Evolutionary conservation across 495 filamentous ascomycete genomes (phyloP), one percentile per base, ranked within the genome.

Genomic region (Platismatia glauca): DNA sequence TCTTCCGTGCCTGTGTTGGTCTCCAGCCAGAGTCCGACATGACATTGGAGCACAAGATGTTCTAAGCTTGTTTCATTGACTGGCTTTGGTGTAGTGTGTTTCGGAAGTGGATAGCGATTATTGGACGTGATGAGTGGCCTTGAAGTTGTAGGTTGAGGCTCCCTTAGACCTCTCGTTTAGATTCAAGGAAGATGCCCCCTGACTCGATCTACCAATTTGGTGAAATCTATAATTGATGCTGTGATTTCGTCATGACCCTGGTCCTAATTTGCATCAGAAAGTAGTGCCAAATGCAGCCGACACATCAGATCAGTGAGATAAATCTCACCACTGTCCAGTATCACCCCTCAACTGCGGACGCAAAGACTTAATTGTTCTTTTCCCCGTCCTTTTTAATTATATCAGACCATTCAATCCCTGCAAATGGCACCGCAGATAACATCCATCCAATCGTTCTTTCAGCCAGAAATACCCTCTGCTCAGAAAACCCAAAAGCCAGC

Each of bases 21-120:
- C 82, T 99, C 64, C 90, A 95, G 83, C 94, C 95, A 29, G 94
- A 99, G 84, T 94, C 87, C 57, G 94, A 99, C 74, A 97, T 99
- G 95, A 97, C 93, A 57, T 83, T 99, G 46, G 94, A 99, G 84
- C 94, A 99, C 80, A 99, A 97, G 86, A 82, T 97, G 62, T 93
- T 97, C 75, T 85, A 80, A 68, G 58, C 33, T 24, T 37, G 20
- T 16, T 20, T 33, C 15, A 27, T 18, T n/a, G n/a, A 48, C 13
- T 44, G 20, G 20, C 20, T 12, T 44, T 52, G 41, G 13, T 33
- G 27, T 31, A 33, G 29, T 7, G 57, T 33, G 24, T 29, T 22
- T 31, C n/a, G 37, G 38, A 18, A 44, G 13, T 39, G 24, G 33
- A 20, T 29, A 8, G 15, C 39, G 39, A 22, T 31, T 13, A 18